Conservation (phyloP, 176 grass and related monocot genomes). For the Aegilops umbellulata region DNA sequence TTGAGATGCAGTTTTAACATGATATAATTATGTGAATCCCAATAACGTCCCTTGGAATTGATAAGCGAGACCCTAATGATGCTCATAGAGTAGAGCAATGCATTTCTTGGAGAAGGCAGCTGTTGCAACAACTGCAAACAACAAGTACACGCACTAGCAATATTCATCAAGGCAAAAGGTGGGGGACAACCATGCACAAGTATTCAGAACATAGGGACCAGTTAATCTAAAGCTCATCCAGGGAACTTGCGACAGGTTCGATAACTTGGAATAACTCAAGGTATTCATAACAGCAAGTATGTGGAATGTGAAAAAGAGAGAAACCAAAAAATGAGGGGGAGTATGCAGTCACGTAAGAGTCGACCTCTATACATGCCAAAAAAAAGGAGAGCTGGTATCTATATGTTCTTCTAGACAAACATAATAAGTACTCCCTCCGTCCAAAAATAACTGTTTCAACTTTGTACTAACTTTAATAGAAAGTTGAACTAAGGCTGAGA, state of each 20-base stretch:
- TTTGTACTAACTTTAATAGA: no score
- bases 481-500: no score
- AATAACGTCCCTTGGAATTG: slow-evolving; percentile 17
- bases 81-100: slow-evolving; percentile 4
- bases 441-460: no score
- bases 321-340: no score
- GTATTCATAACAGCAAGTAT: no score
- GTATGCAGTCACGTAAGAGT: no score
- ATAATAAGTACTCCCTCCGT: no score
- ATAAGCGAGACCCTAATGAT: background rate
- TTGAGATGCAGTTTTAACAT: slow-evolving; percentile 12
- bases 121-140: slow-evolving; percentile 30
- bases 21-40: slow-evolving; percentile 24
- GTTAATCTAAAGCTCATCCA: background rate
- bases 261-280: no score
- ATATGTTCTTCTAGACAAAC: no score
- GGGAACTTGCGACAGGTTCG: background rate
- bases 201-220: background rate
- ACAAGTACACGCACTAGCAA: background rate
- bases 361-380: no score
- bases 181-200: slow-evolving; percentile 12
- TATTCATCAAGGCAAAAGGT: slow-evolving; percentile 7
- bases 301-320: no score
- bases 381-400: no score
- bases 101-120: slow-evolving; percentile 29